Conservation (phyloP, 352 stramenopile species). For the Globisporangium iwayamae region DNA sequence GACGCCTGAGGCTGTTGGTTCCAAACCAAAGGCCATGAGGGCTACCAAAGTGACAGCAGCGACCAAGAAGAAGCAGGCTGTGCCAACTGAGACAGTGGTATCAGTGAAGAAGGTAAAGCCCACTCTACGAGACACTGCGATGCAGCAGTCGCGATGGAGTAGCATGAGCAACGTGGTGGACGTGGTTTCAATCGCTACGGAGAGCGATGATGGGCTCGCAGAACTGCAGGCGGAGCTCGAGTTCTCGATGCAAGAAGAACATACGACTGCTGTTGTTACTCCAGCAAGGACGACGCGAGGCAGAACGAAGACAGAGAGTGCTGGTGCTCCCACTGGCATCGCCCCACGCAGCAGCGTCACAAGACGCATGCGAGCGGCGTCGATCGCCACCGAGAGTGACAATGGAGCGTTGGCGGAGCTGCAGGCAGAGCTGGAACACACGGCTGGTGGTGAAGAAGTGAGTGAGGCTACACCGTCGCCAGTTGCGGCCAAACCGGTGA, state of each 20-base stretch:
- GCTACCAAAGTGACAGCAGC: background rate
- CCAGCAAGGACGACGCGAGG: background rate
- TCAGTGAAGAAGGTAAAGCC: background rate
- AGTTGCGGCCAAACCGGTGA: background rate
- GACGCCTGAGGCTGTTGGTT: conserved; percentile 1
- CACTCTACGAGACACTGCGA: background rate
- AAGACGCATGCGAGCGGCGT: conserved; percentile 7
- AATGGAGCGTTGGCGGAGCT: conserved; percentile 3
- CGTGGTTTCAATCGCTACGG: conserved; percentile 19
- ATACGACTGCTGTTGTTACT: background rate
- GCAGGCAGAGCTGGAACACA: conserved; percentile 10
- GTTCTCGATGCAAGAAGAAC: background rate
- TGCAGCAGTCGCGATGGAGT: background rate
- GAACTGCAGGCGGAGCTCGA: conserved; percentile 32
- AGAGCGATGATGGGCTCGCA: conserved; percentile 28
- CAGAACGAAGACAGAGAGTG: background rate
- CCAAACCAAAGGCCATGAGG: background rate
- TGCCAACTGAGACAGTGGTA: background rate
- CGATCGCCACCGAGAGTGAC: conserved; percentile 7
- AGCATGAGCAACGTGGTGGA: conserved; percentile 5
- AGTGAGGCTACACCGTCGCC: background rate
- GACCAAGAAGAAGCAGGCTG: background rate
- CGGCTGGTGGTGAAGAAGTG: background rate
- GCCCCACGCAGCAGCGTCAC: conserved; percentile 2
- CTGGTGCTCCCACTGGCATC: conserved; percentile 5